A percentile compares a stretch with the other conserved stretches of the same genome.
These are phyloP conservation scores for Diplodia sapinea DNA, from an alignment of 2,329 filamentous ascomycete species.

Conservation along the genomic window DNA sequence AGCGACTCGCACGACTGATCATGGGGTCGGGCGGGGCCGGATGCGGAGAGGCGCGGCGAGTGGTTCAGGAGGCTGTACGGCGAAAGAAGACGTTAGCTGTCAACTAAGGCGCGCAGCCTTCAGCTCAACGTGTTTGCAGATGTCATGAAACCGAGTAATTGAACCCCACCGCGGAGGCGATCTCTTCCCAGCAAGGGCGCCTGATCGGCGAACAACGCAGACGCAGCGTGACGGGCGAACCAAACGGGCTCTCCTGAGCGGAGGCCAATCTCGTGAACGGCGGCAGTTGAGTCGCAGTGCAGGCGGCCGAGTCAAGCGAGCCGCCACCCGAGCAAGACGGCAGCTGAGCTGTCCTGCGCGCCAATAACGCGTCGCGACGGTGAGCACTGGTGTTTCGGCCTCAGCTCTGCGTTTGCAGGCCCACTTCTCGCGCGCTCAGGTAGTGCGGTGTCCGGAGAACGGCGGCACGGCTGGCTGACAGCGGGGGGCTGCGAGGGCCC, in stretches of 20 bases:
- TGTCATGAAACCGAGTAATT: neutral
- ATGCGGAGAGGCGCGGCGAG: neutral
- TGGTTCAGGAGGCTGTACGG: neutral
- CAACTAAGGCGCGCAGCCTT: constrained; percentile 1
- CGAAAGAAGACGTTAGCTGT: constrained; percentile 17
- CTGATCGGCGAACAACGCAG: constrained; percentile 1
- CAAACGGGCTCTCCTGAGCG: neutral
- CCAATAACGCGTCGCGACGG: neutral
- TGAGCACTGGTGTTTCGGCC: neutral
- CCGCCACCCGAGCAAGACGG: neutral
- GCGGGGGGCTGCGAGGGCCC: neutral
- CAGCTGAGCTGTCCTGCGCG: neutral
- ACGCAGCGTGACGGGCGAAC: neutral
- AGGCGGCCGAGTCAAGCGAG: neutral
- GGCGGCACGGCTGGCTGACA: neutral
- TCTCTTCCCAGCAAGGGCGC: constrained; percentile 3
- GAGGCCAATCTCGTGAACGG: neutral
- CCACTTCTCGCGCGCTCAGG: neutral
- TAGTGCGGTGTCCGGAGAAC: neutral
- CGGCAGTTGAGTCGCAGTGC: neutral
- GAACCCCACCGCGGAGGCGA: neutral
- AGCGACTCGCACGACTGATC: neutral
- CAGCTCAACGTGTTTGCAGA: neutral
- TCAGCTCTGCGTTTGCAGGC: no score
- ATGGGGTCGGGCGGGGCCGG: neutral